Base-by-base conservation (phyloP, 768 basidiomycete genomes). In the Leccinellum rugosiceps region DNA sequence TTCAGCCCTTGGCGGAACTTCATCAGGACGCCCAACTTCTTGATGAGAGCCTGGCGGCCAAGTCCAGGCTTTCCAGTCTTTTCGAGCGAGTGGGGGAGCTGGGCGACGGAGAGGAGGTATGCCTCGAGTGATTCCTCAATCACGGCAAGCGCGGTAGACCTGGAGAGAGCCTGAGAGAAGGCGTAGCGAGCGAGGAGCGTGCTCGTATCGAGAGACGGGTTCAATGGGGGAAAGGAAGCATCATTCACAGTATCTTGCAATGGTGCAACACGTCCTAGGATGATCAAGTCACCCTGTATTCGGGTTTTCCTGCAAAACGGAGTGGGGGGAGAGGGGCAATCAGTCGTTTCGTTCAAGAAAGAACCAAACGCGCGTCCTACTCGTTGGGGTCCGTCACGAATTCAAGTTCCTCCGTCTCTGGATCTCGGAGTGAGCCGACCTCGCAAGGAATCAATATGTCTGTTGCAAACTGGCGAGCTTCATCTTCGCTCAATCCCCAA, bases 1-100 rank as follows among this genome's bases (percentile, higher is more conserved):
- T 97, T 98, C 28, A 97, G 77, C 23, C 91, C 87, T 74, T 98
- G 96, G 45, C 96, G 80, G 70, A 98, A 92, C 65, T 87, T 88
- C 82, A 98, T 87, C 53, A 98, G 78, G 66, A 90, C 85, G 10
- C 96, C 96, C 2, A 98, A 80, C 72, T 96, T 94, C 76, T 90
- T 90, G 64, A 98, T 94, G 52, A 98, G 84, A 4, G 86, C 90
- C 52, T 80, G 85, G 47, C 94, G 78, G 4, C 83, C 80, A 73
- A 97, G 80, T 11, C 90, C 91, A 25, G 93, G 93, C 61, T 88
- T 90, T 0, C 94, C 94, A 0, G 87, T 92, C 68, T 81, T 77
- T 49, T 86, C 85, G 2, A 96, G 76, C 2, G 87, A 78, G 50
- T 87, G 83, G 0, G 94, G 94, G 1, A 97, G 77, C 8, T 80